Percentiles rank a stretch among this genome's conserved stretches.
Evolutionary conservation across 805 yeast genomes (phyloP).

Genomic region (Ogataea pilisensis): DNA sequence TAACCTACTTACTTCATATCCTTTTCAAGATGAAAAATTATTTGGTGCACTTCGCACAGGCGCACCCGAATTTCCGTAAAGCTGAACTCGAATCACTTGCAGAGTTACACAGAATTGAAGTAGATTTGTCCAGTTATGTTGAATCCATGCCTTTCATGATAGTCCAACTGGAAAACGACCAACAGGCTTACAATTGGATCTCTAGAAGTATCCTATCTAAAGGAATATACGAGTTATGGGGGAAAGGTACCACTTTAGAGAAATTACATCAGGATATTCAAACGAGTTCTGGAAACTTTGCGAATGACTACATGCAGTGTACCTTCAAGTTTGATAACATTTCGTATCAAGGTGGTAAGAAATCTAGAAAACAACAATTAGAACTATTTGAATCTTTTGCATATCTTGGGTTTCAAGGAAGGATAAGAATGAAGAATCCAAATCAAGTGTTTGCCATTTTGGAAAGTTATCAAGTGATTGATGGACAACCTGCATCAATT

Average conservation of each 20-base stretch:
- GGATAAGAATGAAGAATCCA: conserved; percentile 73
- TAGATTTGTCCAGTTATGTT: conserved; percentile 58
- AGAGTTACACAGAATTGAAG: conserved; percentile 46
- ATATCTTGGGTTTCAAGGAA: conserved; percentile 71
- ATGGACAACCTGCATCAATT: conserved; percentile 33
- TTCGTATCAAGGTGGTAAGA: conserved; percentile 68
- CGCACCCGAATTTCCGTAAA: conserved; percentile 68
- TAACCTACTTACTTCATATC: too few relatives aligned
- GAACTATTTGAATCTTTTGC: conserved; percentile 66
- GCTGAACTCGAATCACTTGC: conserved; percentile 89
- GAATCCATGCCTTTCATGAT: conserved; percentile 66
- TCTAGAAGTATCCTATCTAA: conserved; percentile 64
- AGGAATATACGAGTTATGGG: conserved; percentile 85
- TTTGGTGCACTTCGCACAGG: conserved; percentile 80
- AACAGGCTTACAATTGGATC: conserved; percentile 60
- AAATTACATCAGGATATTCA: conserved; percentile 53
- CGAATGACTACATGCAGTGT: conserved; percentile 36
- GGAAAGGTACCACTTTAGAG: conserved; percentile 53
- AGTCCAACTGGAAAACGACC: conserved; percentile 62
- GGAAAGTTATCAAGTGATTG: conserved; percentile 56
- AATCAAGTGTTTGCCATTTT: conserved; percentile 65
- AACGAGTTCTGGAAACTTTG: conserved; percentile 22
- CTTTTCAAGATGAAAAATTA: conserved; percentile 47
- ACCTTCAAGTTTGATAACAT: conserved; percentile 80
- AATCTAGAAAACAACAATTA: conserved; percentile 46